Base-by-base conservation (phyloP, 495 filamentous ascomycete species). In the Talaromyces proteolyticus region DNA sequence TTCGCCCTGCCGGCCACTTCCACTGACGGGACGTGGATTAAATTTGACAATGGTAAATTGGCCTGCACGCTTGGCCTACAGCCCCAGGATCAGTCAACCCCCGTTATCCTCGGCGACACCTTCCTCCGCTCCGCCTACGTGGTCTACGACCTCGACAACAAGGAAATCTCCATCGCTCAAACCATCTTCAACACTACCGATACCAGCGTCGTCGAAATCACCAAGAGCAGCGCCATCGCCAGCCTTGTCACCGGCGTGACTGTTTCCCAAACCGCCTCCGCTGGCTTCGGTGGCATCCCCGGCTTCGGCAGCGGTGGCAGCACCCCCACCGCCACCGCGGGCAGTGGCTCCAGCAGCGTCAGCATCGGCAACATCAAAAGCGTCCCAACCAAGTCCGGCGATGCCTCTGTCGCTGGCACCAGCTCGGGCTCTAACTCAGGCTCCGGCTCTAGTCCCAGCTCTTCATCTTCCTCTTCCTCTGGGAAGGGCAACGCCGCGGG, bases 61-160 rank as follows among this genome's bases (percentile, higher is more conserved):
- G 53, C 46, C 5, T 61, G 58, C 42, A 6, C n/a, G 3, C 47
- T 58, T 17, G 57, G 54, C 53, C 78, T 91, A 64, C 70, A 11
- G 75, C 80, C 22, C 79, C 11, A 78, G 77, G 7, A 73, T 11
- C 79, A 75, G 3, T 52, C 57, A 14, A 74, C 73, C 21, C 79
- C 76, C 5, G 71, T 75, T 26, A 82, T 89, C 3, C 65, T 91
- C 17, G 87, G 87, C 19, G 87, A 91, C 61, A 90, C 87, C 0
- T 91, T 91, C 67, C 73, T 91, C 6, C 73, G 87, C 20, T 84
- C 80, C 10, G 87, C 87, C 2, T 91, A 91, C 57, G 77, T 88
- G 7, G 87, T 91, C 3, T 90, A 85, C 58, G 86, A 90, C 55
- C 65, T 90, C 26, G 73, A 73, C 7, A 88, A 85, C 59, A 84